Evolutionary conservation across 495 filamentous ascomycete species (phyloP), one percentile per base, ranked within the genome.

Genomic region (Xylaria bambusicola): DNA sequence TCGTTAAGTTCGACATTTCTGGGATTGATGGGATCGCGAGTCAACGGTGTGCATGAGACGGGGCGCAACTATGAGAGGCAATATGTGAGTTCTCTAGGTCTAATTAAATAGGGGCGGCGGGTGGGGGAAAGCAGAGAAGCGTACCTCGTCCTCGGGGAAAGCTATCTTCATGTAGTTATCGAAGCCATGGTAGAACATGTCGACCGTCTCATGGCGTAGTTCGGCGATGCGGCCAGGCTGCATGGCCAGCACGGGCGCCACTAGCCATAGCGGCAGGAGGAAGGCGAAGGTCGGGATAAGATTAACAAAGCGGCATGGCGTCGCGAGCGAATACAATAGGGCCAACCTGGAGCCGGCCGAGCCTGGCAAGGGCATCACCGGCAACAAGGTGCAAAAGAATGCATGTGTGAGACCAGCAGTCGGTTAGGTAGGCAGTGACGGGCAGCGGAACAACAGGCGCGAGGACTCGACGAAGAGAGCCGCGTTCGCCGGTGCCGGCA

Each of bases 121-220:
- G 18, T n/a, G 27, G 47, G 24, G 49, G 18, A 18, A 13, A 36
- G 10, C 17, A 38, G 17, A 29, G 41, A 29, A 27, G 45, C 77
- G 59, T 73, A 83, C 84, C 82, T 98, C 94, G 68, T 98, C 94
- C 76, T 97, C 94, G 31, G 94, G 94, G 67, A 98, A 98, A 50
- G 95, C 95, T 68, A 93, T 82, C 47, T 84, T 78, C 82, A 97
- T 90, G 77, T 98, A 98, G 69, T 92, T 97, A 68, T 95, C 87
- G 77, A 87, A 98, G 55, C 94, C 94, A 75, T 98, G 95, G 66
- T 94, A 97, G 78, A 98, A 98, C 82, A 97, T 92, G 59, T 87
- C 84, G 54, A 92, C 86, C 40, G 93, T 92, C 71, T 96, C 91
- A 67, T 84, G 84, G 31, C 80, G 76, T 52, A 86, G 70, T 41